These are phyloP conservation scores for Alternaria viburni DNA, from an alignment of 2,329 filamentous ascomycete species.

Conservation along the genomic window DNA sequence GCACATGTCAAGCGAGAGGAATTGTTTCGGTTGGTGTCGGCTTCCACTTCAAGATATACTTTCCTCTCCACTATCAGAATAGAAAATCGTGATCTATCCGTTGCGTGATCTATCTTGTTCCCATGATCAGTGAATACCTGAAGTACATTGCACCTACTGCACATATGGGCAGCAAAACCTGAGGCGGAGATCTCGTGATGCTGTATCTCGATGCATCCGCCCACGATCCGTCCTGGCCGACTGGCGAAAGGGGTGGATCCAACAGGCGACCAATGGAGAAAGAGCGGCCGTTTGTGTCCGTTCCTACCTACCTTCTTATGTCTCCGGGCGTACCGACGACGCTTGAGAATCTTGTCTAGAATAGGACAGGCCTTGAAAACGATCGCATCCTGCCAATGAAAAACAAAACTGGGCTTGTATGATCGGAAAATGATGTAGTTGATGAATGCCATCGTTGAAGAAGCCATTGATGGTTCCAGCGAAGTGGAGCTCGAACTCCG, in stretches of 20 bases:
- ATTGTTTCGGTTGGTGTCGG: background rate
- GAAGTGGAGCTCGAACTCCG: conserved; percentile 14
- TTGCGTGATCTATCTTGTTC: background rate
- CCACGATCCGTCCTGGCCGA: background rate
- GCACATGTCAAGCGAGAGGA: background rate
- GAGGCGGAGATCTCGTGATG: background rate
- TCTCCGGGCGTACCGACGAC: background rate
- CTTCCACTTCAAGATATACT: background rate
- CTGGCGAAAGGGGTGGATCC: background rate
- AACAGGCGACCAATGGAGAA: background rate
- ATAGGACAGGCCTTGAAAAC: background rate
- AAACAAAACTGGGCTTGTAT: too few relatives aligned
- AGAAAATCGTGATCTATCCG: background rate
- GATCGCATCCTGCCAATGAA: too few relatives aligned
- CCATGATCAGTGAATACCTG: background rate
- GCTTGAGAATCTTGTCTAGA: rapidly evolving
- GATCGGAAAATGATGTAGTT: rapidly evolving
- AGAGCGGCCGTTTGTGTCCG: background rate
- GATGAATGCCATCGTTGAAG: background rate
- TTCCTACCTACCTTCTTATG: background rate
- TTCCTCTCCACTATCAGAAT: background rate
- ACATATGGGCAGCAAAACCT: background rate
- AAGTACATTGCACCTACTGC: background rate
- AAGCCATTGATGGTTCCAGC: background rate
- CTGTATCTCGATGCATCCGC: background rate